These are phyloP conservation scores for Punctularia strigosozonata DNA, from an alignment of 768 basidiomycete species.

Conservation along the genomic window DNA sequence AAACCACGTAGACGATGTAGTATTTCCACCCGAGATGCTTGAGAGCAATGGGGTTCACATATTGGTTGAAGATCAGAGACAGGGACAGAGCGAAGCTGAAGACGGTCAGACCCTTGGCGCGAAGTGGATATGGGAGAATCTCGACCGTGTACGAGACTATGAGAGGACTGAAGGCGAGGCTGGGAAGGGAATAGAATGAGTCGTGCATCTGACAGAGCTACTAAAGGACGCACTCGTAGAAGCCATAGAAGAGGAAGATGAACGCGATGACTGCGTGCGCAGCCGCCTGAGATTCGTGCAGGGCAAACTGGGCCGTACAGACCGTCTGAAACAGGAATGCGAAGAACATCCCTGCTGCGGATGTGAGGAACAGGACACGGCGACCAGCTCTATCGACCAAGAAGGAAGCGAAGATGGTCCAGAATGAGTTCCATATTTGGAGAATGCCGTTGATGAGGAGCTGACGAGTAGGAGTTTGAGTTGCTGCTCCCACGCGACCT, in stretches of 20 bases:
- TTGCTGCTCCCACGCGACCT: not conserved
- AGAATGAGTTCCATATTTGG: constrained; percentile 17
- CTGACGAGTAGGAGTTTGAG: constrained; percentile 3
- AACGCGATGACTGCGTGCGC: constrained; percentile 18
- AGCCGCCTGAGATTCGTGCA: constrained; percentile 1
- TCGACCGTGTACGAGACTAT: constrained; percentile 28
- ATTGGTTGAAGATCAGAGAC: constrained; percentile 28
- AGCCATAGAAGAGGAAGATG: constrained; percentile 20
- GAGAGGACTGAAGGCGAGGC: constrained; percentile 25
- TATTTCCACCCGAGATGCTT: constrained; percentile 19
- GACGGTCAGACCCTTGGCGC: constrained; percentile 27
- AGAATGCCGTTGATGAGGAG: constrained; percentile 8
- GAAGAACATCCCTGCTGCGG: constrained; percentile 15
- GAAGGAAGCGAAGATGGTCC: constrained; percentile 16
- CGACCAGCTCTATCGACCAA: constrained; percentile 19
- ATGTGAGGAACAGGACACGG: constrained; percentile 13
- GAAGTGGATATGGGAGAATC: constrained; percentile 28
- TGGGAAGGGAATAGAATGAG: constrained; percentile 3
- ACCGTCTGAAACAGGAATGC: constrained; percentile 7
- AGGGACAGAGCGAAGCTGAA: constrained; percentile 26
- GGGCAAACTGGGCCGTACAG: constrained; percentile 6
- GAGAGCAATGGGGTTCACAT: constrained; percentile 26
- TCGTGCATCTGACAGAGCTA: constrained; percentile 17
- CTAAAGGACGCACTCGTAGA: constrained; percentile 19
- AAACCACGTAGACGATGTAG: constrained; percentile 15